Evolutionary conservation across 1,139 yeast species (phyloP).

Genomic region (Kodamaea sp.): DNA sequence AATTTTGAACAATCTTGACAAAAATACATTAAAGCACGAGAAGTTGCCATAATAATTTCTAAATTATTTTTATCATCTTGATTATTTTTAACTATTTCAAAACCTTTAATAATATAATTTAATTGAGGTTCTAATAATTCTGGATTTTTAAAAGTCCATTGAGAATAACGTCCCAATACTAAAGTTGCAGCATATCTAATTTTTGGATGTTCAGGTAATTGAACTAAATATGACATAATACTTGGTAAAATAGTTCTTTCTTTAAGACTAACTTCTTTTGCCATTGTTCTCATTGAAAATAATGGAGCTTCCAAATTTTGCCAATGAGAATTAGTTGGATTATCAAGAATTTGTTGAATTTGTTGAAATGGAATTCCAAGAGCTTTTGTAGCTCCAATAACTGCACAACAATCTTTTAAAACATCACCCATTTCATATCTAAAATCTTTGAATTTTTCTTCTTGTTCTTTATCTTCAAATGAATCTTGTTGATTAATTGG

Average conservation of each 20-base stretch:
- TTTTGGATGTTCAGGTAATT: conserved; percentile 81
- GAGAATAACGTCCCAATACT: conserved; percentile 90
- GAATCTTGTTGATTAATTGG: conserved; percentile 50
- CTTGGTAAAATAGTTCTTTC: conserved; percentile 74
- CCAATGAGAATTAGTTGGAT: conserved; percentile 51
- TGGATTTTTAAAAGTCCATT: conserved; percentile 89
- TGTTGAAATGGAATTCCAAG: conserved; percentile 58
- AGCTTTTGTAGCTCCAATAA: conserved; percentile 73
- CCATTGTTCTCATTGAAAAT: conserved; percentile 91
- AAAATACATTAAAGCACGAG: conserved; percentile 91
- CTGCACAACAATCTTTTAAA: conserved; percentile 88
- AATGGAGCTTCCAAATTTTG: conserved; percentile 88
- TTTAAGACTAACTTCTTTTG: conserved; percentile 72
- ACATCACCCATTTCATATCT: conserved; percentile 98
- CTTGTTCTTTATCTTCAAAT: conserved; percentile 69
- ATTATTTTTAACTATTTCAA: conserved; percentile 37
- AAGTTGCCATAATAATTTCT: conserved; percentile 78
- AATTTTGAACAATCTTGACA: conserved; percentile 84
- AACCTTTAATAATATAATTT: conserved; percentile 79
- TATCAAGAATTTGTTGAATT: conserved; percentile 41
- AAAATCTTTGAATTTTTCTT: conserved; percentile 89
- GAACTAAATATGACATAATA: conserved; percentile 66
- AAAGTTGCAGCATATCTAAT: conserved; percentile 89
- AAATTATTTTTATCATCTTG: conserved; percentile 15
- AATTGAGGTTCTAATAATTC: conserved; percentile 78